Evolutionary conservation across 1,284 basidiomycete species (phyloP).

Genomic region (Vanrija sp.): DNA sequence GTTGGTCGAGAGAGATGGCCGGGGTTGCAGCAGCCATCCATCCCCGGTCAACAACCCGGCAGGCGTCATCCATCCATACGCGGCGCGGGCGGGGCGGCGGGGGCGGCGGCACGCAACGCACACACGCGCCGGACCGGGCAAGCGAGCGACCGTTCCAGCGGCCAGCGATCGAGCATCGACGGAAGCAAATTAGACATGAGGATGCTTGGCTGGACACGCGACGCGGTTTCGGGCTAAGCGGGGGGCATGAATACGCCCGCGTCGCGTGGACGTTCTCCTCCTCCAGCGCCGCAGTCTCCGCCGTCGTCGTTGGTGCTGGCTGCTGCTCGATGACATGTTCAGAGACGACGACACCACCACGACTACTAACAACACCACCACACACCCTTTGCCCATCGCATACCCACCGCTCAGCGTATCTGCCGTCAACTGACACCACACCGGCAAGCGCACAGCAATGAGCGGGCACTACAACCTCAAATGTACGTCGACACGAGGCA

Average conservation of each 20-base stretch:
- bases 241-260: neutral
- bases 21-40: neutral
- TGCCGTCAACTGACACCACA: neutral
- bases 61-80: no score
- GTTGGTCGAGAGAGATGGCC: no score
- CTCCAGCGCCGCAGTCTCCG: neutral
- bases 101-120: no score
- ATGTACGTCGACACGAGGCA: slow-evolving; percentile 53
- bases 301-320: no score
- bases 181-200: no score
- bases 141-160: no score
- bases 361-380: neutral
- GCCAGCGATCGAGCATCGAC: no score
- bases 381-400: neutral
- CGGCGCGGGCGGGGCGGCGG: no score
- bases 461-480: slow-evolving; percentile 80
- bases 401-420: neutral
- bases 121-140: no score
- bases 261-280: neutral
- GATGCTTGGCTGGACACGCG: no score
- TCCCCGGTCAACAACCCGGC: no score
- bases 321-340: neutral
- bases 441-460: slow-evolving; percentile 20
- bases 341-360: neutral
- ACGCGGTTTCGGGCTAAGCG: neutral